Base-by-base conservation (phyloP, 2,329 filamentous ascomycete species). In the Epichloe baconii region DNA sequence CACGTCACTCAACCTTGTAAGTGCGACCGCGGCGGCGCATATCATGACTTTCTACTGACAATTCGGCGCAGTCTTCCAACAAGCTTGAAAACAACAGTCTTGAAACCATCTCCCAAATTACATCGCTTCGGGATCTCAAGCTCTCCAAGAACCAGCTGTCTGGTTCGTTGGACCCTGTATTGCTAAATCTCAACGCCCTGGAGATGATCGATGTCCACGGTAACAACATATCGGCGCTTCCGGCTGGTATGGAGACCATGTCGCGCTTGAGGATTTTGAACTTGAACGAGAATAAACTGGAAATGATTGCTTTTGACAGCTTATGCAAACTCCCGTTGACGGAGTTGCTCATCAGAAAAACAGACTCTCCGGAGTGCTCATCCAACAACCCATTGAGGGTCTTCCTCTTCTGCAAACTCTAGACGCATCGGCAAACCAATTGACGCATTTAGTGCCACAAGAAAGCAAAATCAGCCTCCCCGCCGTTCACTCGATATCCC, bases 191-290 rank as follows among this genome's bases (percentile, higher is more conserved):
- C 15, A 70, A 66, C 37, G 80, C 82, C 48, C 73, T 98, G 0
- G 89, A 96, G 64, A 76, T 82, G 17, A 72, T 97, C 8, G 90
- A 97, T 56, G 62, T 97, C 8, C 86, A 88, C 55, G 78, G 79
- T 14, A 98, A 98, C 67, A 79, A 81, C 54, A 74, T 98, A 19
- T 80, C 83, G 7, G 73, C 75, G 1, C 71, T 98, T 15, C 87
- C 89, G 0, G 68, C 76, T 10, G 77, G 78, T 12, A 63, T 96
- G 2, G 75, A 76, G n/a, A 77, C 79, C 31, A 76, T 97, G 55
- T 70, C 72, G 3, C 78, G 77, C 23, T 75, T 98, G 34, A 82
- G 86, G 26, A 77, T 86, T 10, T 70, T 97, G 48, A 91, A 95
- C 61, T 64, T 96, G 21, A 81, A 83, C 52, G 80, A 88, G 57